Percentiles rank a stretch among this genome's conserved stretches.
Conservation (phyloP, 208 protist genomes). For the Acanthamoeba castellanii region DNA sequence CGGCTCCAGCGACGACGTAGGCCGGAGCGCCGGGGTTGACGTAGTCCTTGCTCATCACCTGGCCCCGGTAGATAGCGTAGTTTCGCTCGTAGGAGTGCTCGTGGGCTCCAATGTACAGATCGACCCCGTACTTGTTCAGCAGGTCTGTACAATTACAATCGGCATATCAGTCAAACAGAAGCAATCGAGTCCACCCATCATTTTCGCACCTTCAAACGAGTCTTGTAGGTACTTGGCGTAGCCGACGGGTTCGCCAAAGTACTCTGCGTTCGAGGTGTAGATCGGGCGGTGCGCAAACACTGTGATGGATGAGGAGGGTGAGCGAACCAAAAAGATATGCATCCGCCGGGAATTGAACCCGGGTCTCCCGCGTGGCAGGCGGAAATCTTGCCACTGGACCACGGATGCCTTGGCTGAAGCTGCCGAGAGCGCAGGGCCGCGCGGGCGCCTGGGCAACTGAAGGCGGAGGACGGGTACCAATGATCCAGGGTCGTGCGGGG, state of each 20-base stretch:
- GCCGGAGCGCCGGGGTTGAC: neutral
- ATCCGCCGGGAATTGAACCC: neutral
- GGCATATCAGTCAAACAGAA: neutral
- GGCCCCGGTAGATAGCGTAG: neutral
- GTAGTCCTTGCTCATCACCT: slow-evolving; percentile 20
- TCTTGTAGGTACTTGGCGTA: neutral
- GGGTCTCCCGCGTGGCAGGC: no score
- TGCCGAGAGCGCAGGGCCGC: no score
- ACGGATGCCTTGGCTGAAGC: no score
- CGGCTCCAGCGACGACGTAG: slow-evolving; percentile 44
- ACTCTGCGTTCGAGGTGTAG: slow-evolving; percentile 30
- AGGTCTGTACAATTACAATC: neutral
- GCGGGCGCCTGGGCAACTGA: no score
- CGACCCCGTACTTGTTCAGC: slow-evolving; percentile 68
- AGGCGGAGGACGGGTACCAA: neutral
- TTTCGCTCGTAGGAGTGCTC: slow-evolving; percentile 66
- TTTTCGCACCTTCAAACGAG: neutral
- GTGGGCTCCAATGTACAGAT: slow-evolving; percentile 66
- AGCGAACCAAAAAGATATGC: neutral
- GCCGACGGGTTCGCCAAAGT: neutral
- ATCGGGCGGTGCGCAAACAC: slow-evolving; percentile 41
- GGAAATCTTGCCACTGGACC: neutral
- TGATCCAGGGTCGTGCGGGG: slow-evolving; percentile 13
- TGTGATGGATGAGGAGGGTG: neutral
- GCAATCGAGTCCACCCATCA: neutral